phyloP scores from a whole-genome alignment of 2,329 filamentous ascomycete species.

The Pseudocercospora macadamiae region DNA sequence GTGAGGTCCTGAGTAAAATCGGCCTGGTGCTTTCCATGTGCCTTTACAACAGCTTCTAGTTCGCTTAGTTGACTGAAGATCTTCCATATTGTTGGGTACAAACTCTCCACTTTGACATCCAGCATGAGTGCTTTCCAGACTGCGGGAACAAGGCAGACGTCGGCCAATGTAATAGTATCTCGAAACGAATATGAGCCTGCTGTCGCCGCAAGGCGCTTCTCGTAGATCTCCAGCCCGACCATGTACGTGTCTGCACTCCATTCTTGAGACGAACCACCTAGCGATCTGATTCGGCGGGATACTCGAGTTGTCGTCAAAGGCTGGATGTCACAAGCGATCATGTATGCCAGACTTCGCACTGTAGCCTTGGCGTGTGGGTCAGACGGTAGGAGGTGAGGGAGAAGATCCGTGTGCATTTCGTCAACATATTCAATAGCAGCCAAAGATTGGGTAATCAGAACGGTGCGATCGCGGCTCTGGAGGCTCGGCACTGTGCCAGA shows the following conservation, averaged over 20 bases:
- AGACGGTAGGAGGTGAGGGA: neutral
- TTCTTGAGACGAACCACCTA: neutral
- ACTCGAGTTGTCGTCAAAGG: neutral
- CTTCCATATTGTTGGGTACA: neutral
- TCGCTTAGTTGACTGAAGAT: neutral
- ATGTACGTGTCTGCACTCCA: neutral
- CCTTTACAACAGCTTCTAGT: neutral
- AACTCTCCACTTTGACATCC: neutral
- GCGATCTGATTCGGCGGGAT: no score
- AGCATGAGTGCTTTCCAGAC: constrained; percentile 1
- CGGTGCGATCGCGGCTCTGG: neutral
- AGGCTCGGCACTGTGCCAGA: neutral
- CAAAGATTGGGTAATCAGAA: neutral
- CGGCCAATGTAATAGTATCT: neutral
- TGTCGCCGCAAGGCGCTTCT: neutral
- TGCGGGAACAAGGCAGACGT: neutral
- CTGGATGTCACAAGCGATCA: neutral
- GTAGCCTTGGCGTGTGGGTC: neutral
- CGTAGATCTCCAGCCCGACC: neutral
- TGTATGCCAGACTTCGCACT: neutral
- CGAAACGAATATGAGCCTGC: neutral
- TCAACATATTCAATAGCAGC: neutral
- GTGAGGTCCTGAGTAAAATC: no score
- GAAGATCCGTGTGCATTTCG: neutral
- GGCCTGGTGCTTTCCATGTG: neutral